Conservation (phyloP, 805 yeast genomes). For the Metschnikowia arizonensis region DNA sequence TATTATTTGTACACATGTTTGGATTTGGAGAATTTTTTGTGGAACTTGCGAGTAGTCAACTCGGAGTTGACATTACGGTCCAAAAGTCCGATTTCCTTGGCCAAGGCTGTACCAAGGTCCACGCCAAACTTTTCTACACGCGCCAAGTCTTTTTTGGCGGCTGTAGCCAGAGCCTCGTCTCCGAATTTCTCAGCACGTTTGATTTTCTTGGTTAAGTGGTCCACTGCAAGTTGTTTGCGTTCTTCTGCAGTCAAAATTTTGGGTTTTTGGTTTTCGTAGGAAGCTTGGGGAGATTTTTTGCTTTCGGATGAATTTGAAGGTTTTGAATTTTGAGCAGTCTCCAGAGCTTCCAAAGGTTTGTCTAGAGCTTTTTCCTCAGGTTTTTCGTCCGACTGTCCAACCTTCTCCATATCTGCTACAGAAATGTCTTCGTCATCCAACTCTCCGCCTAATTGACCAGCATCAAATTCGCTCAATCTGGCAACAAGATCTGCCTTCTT, state of each 20-base stretch:
- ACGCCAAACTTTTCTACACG: constrained; percentile 86
- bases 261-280: constrained; percentile 27
- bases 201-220: constrained; percentile 61
- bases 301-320: too few relatives aligned
- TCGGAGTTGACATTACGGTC: constrained; percentile 30
- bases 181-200: constrained; percentile 78
- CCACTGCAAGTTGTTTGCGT: constrained; percentile 63
- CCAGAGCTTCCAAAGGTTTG: too few relatives aligned
- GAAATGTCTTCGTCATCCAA: constrained; percentile 1
- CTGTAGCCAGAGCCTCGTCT: constrained; percentile 50
- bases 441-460: constrained; percentile 5
- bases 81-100: constrained; percentile 60
- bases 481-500: constrained; percentile 74
- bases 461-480: constrained; percentile 58
- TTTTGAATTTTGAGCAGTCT: too few relatives aligned
- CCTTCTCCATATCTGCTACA: background rate
- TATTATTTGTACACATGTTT: too few relatives aligned
- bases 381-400: too few relatives aligned
- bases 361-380: too few relatives aligned
- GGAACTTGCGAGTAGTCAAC: constrained; percentile 11
- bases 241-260: constrained; percentile 59
- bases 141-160: constrained; percentile 56
- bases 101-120: constrained; percentile 59
- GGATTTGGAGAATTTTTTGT: too few relatives aligned
- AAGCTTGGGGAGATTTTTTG: too few relatives aligned